A percentile compares a stretch with the other conserved stretches of the same genome.
Conservation (phyloP, 495 filamentous ascomycete species). For the Hypoxylon perforatum region DNA sequence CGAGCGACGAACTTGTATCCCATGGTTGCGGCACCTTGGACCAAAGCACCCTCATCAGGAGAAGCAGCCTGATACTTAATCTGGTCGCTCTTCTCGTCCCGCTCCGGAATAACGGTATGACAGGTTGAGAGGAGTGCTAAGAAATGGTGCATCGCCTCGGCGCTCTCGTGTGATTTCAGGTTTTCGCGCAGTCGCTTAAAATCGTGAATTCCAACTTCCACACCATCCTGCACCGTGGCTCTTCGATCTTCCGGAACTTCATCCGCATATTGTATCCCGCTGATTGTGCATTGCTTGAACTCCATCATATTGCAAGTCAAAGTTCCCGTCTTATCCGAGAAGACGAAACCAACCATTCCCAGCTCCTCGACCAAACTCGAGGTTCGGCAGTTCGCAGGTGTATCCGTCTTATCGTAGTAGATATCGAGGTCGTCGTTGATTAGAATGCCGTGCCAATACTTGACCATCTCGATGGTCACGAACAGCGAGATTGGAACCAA, state of each 20-base stretch:
- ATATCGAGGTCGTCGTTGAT: conserved; percentile 98
- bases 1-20: conserved; percentile 92
- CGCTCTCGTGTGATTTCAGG: conserved; percentile 72
- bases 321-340: conserved; percentile 99
- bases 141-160: conserved; percentile 86
- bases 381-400: conserved; percentile 93
- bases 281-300: conserved; percentile 93
- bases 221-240: conserved; percentile 77
- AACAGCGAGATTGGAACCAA: conserved; percentile 97
- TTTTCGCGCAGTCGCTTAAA: conserved; percentile 83
- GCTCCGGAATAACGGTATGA: conserved; percentile 97
- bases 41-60: conserved; percentile 95
- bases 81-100: conserved; percentile 73
- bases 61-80: conserved; percentile 99
- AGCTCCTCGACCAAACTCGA: conserved; percentile 97
- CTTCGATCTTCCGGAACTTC: conserved; percentile 92
- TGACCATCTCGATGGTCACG: conserved; percentile 97
- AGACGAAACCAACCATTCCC: conserved; percentile 98
- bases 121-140: conserved; percentile 88
- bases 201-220: conserved; percentile 85
- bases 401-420: conserved; percentile 95
- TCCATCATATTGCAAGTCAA: conserved; percentile 99
- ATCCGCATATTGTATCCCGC: conserved; percentile 92
- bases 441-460: conserved; percentile 95
- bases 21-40: conserved; percentile 86